These are phyloP conservation scores for Escallonia herrerae DNA, from an alignment of 129 eudicot genomes.

Conservation along the genomic window DNA sequence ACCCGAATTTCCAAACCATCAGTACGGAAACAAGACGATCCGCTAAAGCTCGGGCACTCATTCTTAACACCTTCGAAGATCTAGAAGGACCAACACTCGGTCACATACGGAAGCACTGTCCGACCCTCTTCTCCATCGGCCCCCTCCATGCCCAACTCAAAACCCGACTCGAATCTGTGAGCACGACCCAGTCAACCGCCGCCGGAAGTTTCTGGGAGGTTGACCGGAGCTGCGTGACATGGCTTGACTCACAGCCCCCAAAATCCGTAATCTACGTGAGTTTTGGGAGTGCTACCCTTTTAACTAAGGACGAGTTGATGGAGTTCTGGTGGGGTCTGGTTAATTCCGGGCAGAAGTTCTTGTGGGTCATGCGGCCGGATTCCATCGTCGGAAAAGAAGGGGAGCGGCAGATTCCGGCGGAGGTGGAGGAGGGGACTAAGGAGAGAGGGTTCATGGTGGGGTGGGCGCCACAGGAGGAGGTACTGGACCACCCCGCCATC, in stretches of 20 bases:
- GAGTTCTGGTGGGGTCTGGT: conserved; percentile 61
- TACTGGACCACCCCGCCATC: conserved; percentile 39
- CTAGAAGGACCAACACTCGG: conserved; percentile 41
- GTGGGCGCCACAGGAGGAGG: conserved; percentile 85
- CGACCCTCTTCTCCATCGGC: conserved; percentile 41
- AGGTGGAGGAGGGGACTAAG: conserved; percentile 32
- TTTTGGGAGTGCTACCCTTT: conserved; percentile 45
- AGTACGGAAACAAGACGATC: conserved; percentile 20
- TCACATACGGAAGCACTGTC: conserved; percentile 34
- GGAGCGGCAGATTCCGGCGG: conserved; percentile 18
- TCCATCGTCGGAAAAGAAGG: conserved; percentile 11
- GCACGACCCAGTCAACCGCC: conserved; percentile 10
- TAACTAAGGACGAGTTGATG: conserved; percentile 32
- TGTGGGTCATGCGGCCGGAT: conserved; percentile 60
- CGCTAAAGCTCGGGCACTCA: conserved; percentile 29
- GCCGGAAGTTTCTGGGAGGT: conserved; percentile 43
- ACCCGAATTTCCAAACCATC: conserved; percentile 12
- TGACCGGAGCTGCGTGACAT: conserved; percentile 41
- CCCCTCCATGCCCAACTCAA: conserved; percentile 48
- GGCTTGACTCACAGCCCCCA: conserved; percentile 39
- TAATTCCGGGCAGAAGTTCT: conserved; percentile 34
- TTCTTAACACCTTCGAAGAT: conserved; percentile 56
- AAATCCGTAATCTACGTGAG: conserved; percentile 60
- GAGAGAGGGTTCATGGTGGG: conserved; percentile 47
- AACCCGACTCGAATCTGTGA: conserved; percentile 11